phyloP scores from a whole-genome alignment of 2,329 filamentous ascomycete genomes.

The Zelopaecilomyces penicillatus region DNA sequence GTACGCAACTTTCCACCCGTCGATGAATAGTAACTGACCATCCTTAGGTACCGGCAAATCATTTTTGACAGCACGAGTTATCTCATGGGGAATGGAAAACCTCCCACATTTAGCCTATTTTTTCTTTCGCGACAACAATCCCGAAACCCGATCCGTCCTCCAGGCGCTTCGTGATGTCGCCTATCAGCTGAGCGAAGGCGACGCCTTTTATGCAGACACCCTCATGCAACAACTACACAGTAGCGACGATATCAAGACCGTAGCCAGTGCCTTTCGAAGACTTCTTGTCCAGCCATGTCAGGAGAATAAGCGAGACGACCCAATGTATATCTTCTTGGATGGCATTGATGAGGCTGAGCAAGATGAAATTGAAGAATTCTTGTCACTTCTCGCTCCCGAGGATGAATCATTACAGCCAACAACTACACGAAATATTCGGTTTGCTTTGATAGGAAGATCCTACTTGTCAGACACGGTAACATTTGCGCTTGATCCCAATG shows the following conservation, averaged over 20 bases:
- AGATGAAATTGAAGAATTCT: slow-evolving; percentile 28
- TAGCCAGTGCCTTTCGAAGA: slow-evolving; percentile 34
- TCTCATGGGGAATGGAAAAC: slow-evolving; percentile 30
- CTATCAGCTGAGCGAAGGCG: slow-evolving; percentile 37
- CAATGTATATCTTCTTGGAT: slow-evolving; percentile 37
- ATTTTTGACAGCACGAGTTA: slow-evolving; percentile 34
- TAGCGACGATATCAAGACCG: slow-evolving; percentile 33
- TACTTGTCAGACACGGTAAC: slow-evolving; percentile 32
- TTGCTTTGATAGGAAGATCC: slow-evolving; percentile 34
- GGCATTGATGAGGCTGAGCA: slow-evolving; percentile 37
- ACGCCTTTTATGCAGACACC: slow-evolving; percentile 35
- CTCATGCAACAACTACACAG: slow-evolving; percentile 26
- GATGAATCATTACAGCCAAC: slow-evolving; percentile 14
- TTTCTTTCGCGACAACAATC: slow-evolving; percentile 40
- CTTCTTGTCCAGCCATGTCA: slow-evolving; percentile 32
- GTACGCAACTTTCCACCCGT: slow-evolving; percentile 13
- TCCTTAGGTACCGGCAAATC: slow-evolving; percentile 35
- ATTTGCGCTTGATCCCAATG: slow-evolving; percentile 24
- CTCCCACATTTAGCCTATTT: slow-evolving; percentile 34
- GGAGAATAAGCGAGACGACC: slow-evolving; percentile 23
- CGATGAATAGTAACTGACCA: too few species aligned
- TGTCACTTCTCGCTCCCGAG: slow-evolving; percentile 24
- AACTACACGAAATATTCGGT: slow-evolving; percentile 20
- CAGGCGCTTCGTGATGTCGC: slow-evolving; percentile 38
- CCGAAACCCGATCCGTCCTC: slow-evolving; percentile 35